Evolutionary conservation across 2,329 filamentous ascomycete species (phyloP), one percentile per base, ranked within the genome.

Genomic region (Chaetomium sp.): DNA sequence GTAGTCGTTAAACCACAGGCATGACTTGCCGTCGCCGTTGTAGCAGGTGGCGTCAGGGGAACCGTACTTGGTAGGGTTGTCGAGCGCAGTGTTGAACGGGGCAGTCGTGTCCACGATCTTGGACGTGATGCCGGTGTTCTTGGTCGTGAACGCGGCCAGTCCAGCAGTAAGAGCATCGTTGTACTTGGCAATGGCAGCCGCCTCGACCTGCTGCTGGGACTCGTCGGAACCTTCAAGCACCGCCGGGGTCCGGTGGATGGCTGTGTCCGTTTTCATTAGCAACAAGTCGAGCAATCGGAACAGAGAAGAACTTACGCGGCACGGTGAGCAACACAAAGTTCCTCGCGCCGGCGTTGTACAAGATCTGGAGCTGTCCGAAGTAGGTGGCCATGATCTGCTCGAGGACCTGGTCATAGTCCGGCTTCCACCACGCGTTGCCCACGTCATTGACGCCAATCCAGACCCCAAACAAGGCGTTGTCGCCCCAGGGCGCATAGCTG

Each of bases 361-460:
- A 63, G 3, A 78, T 71, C 62, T 81, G 72, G 54, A 80, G 66
- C 53, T 80, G 73, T 2, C 71, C 67, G 57, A 80, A 80, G 59
- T 84, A 83, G 31, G 74, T 73, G 16, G 77, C 75, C 69, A 83
- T 76, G 10, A 85, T 75, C 38, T 72, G 70, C 3, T 72, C 72
- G 0, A 77, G 66, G 4, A 79, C 65, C 6, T 70, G 66, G 29
- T 65, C 66, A 10, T 69, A 81, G 1, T 86, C 78, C 65, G 85
- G 23, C 62, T 51, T 27, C 70, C 70, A 79, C 75, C 80, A 85
- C 10, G 77, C 76, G 69, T 81, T 83, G 16, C 81, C 81, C 19
- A 85, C 78, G 68, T 86, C 84, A 70, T 86, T 86, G 69, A 85
- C 81, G 38, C 84, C 84, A 58, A 86, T 82, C 76, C 79, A 85